Percentiles rank a stretch among this genome's conserved stretches.
Evolutionary conservation across 345 rosid species (phyloP).

Genomic region (Brassica rapa): DNA sequence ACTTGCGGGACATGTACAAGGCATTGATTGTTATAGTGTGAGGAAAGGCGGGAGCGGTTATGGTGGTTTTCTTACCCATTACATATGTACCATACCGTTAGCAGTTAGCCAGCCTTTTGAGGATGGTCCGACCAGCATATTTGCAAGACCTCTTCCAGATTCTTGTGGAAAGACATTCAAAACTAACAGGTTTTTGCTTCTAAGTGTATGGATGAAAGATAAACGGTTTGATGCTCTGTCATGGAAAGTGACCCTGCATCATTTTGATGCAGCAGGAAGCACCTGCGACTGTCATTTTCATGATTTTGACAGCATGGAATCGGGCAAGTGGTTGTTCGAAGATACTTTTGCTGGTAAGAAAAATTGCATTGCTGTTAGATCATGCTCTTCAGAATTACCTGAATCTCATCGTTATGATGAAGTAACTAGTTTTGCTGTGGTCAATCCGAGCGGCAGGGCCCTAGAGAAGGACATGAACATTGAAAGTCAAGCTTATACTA

Average conservation of each 20-base stretch:
- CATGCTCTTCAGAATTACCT: constrained; percentile 65
- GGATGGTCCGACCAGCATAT: constrained; percentile 67
- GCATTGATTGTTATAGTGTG: constrained; percentile 85
- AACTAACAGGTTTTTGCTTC: constrained; percentile 60
- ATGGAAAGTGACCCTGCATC: constrained; percentile 72
- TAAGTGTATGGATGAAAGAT: constrained; percentile 66
- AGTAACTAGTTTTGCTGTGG: constrained; percentile 72
- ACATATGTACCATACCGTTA: constrained; percentile 71
- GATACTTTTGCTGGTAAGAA: constrained; percentile 49
- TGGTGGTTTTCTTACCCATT: constrained; percentile 47
- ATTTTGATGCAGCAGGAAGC: constrained; percentile 44
- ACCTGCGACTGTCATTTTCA: constrained; percentile 53
- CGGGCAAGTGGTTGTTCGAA: constrained; percentile 51
- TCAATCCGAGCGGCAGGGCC: constrained; percentile 46
- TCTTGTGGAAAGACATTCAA: constrained; percentile 53
- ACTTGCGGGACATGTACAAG: constrained; percentile 70
- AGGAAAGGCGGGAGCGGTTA: constrained; percentile 44
- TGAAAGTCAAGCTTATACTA: constrained; percentile 56
- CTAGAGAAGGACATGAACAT: constrained; percentile 31
- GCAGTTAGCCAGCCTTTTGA: constrained; percentile 43
- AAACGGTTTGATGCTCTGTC: constrained; percentile 62
- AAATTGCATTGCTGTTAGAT: constrained; percentile 53
- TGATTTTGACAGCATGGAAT: constrained; percentile 39
- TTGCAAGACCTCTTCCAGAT: constrained; percentile 54
- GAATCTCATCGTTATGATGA: constrained; percentile 54